Percentiles rank a stretch among this genome's conserved stretches.
phyloP scores from a whole-genome alignment of 352 stramenopile genomes.

The Phytophthora agathidicida region DNA sequence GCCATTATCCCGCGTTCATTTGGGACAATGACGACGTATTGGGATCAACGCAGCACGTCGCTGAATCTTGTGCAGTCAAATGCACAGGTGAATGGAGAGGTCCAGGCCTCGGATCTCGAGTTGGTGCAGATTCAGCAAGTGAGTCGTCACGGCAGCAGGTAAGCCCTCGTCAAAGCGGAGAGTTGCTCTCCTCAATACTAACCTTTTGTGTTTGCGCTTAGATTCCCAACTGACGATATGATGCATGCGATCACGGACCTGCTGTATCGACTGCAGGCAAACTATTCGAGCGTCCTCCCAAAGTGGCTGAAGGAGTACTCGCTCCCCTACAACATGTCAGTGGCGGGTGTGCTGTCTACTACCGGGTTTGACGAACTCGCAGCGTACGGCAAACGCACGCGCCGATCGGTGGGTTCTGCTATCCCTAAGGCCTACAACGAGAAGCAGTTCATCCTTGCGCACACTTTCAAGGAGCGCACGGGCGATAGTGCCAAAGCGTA shows the following conservation, averaged over 20 bases:
- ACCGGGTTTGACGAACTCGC: conserved; percentile 49
- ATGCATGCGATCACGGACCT: conserved; percentile 54
- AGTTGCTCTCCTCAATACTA: background rate
- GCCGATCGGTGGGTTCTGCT: conserved; percentile 10
- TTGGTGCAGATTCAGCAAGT: conserved; percentile 68
- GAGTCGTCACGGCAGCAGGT: conserved; percentile 69
- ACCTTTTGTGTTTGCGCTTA: conserved; percentile 8
- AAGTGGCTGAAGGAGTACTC: conserved; percentile 61
- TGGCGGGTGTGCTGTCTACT: conserved; percentile 44
- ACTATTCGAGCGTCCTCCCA: conserved; percentile 45
- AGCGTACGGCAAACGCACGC: conserved; percentile 41
- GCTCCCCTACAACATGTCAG: conserved; percentile 61
- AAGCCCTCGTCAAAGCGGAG: too few relatives aligned
- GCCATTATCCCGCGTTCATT: conserved; percentile 32
- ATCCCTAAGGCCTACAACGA: conserved; percentile 31
- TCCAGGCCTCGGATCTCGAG: conserved; percentile 44
- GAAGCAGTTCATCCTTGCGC: conserved; percentile 50
- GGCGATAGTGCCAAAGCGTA: conserved; percentile 67
- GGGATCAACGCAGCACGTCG: conserved; percentile 46
- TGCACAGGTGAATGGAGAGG: conserved; percentile 13
- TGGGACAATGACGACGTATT: conserved; percentile 66
- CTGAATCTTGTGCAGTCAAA: conserved; percentile 31
- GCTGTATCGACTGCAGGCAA: conserved; percentile 45
- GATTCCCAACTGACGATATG: conserved; percentile 57
- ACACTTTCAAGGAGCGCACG: conserved; percentile 67